Evolutionary conservation across 148 eudicot genomes (phyloP), one percentile per base, ranked within the genome.

Genomic region (Fagopyrum tataricum): DNA sequence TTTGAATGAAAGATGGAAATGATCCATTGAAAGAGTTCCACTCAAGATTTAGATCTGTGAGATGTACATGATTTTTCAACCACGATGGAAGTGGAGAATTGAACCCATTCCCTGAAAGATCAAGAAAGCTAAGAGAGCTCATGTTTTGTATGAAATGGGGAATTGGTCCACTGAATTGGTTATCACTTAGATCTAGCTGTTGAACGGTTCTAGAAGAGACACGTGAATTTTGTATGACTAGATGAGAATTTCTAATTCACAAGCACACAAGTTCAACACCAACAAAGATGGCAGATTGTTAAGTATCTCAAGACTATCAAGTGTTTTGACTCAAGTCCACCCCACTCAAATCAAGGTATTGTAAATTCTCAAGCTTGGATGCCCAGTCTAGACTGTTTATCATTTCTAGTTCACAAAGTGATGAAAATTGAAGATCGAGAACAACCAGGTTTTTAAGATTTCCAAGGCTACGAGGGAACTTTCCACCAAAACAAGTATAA

Each of bases 101-200:
- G 1, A 51, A 51, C 13, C 15, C 13, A 1, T 76, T 80, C 0
- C n/a, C 6, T 10, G 79, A 80, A 6, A 80, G 31, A n/a, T 80
- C 82, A 13, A 76, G 82, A 3, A 76, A 53, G 3, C 51, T 23
- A 41, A 79, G 52, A 1, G 73, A 53, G 20, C 55, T 76, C 37
- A 31, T 1, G 1, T 31, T 31, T 31, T 31, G 37, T 31, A 31
- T 31, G 37, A 31, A 31, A 31, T 71, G 1, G n/a, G 56, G 13
- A 11, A n/a, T 1, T 1, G 37, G 0, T 2, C 37, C 37, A 31
- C 37, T 31, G 37, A 31, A 3, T 1, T 0, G 2, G 37, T 31
- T 31, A 0, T 31, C 0, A 31, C 37, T 31, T 1, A 31, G 37
- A 31, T 31, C 37, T 31, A 31, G 37, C 2, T 3, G 37, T 0